These are phyloP conservation scores for Alternaria ethzedia DNA, from an alignment of 2,329 filamentous ascomycete genomes.

Conservation along the genomic window DNA sequence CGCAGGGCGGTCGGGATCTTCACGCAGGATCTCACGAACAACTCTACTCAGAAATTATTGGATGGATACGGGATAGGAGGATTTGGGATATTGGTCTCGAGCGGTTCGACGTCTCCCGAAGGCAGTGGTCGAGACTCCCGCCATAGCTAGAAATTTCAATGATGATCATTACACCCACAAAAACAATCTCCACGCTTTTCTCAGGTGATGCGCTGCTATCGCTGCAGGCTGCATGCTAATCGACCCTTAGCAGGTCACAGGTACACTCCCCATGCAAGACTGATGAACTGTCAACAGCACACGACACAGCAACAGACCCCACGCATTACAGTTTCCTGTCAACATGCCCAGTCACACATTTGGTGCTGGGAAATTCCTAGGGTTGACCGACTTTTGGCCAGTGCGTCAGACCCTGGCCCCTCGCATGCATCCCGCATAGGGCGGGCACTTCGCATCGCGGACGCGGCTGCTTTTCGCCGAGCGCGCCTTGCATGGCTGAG, in stretches of 20 bases:
- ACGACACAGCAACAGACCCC: neutral
- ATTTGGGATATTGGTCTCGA: conserved; percentile 11
- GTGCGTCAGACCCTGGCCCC: conserved; percentile 18
- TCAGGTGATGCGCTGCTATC: conserved; percentile 27
- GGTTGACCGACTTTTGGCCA: conserved; percentile 29
- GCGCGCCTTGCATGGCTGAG: conserved; percentile 12
- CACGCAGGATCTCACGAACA: conserved; percentile 12
- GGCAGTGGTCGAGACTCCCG: conserved; percentile 34
- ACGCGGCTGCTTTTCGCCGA: conserved; percentile 2
- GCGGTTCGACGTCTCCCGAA: conserved; percentile 34
- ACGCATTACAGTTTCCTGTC: neutral
- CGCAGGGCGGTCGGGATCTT: conserved; percentile 16
- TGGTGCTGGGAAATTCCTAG: conserved; percentile 3
- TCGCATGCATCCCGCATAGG: conserved; percentile 6
- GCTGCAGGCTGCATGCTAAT: conserved; percentile 24
- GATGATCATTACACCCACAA: conserved; percentile 23
- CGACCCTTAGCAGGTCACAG: conserved; percentile 15
- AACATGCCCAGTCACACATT: conserved; percentile 8
- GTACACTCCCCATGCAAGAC: conserved; percentile 6
- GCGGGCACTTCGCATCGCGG: conserved; percentile 11
- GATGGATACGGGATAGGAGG: conserved; percentile 9
- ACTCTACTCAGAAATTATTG: conserved; percentile 32
- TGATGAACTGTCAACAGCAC: neutral
- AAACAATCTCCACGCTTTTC: conserved; percentile 10
- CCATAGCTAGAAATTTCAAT: conserved; percentile 30